Evolutionary conservation across 2,329 filamentous ascomycete genomes (phyloP), one percentile per base, ranked within the genome.

Genomic region (Aspergillus fischeri): DNA sequence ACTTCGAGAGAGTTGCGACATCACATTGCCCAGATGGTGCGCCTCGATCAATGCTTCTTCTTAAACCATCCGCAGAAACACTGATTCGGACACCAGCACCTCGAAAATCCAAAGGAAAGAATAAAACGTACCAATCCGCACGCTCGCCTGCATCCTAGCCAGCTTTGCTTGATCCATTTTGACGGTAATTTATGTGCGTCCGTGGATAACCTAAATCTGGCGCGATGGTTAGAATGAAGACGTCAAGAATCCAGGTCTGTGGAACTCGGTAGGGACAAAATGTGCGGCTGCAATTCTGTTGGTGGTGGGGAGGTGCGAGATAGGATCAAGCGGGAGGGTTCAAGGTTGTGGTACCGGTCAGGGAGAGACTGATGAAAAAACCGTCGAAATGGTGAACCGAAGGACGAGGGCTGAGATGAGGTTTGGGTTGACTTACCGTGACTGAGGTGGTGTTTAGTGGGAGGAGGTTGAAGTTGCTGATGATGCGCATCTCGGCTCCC

Each of bases 101-200:
- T 51, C 50, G 38, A 44, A 52, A 48, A 21, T 51, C 56, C 42
- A 24, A 53, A 59, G 57, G 21, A 57, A 21, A 56, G 57, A 53
- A 56, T 57, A 60, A 56, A 56, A 85, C 87, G 71, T 85, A 90
- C 88, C 88, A 79, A 87, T 90, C 76, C 84, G 83, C 74, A 84
- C 83, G 70, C 82, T 83, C 78, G 81, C 80, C 78, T 86, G 84
- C 82, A 87, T 83, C 75, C 78, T 83, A 74, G 83, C 83, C 73
- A 87, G 77, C 81, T 86, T 87, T 75, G 83, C 83, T 72, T 82
- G 79, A 82, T 87, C 84, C 84, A 87, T 86, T 68, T 70, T 81
- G 74, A 75, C 71, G 73, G 68, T 72, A 29, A 54, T 60, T 54
- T 10, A 47, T 47, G 52, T 49, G 58, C 51, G 62, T 66, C 66